phyloP scores from a whole-genome alignment of 352 stramenopile genomes.

The Lagenidium sp. region DNA sequence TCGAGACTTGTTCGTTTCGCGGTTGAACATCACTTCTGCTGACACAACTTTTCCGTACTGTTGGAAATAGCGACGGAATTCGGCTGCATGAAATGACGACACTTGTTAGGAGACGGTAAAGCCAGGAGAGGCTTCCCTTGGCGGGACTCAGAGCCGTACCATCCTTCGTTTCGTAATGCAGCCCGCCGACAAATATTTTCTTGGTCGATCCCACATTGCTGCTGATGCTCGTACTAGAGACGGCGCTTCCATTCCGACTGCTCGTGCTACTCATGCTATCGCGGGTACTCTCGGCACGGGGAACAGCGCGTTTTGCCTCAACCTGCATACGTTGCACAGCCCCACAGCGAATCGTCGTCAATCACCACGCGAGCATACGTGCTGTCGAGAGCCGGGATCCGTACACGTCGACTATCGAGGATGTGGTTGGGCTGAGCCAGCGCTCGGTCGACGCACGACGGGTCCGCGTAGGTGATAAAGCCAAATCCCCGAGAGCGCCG shows the following conservation, averaged over 20 bases:
- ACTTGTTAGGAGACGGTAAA: too few species aligned
- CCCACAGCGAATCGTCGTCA: neutral
- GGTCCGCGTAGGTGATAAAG: constrained; percentile 92
- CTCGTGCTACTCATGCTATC: constrained; percentile 42
- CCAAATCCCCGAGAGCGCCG: constrained; percentile 86
- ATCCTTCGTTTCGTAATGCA: constrained; percentile 93
- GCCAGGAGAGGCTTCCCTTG: too few species aligned
- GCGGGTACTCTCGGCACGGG: constrained; percentile 76
- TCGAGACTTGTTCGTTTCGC: constrained; percentile 91
- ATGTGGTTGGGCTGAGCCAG: constrained; percentile 86
- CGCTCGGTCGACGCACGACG: constrained; percentile 82
- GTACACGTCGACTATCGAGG: constrained; percentile 81
- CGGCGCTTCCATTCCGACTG: constrained; percentile 39
- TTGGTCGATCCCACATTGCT: constrained; percentile 73
- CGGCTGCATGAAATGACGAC: constrained; percentile 38
- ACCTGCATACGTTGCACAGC: constrained; percentile 32
- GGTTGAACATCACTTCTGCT: constrained; percentile 93
- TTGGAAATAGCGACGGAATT: constrained; percentile 91
- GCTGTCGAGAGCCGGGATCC: constrained; percentile 6
- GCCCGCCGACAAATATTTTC: constrained; percentile 90
- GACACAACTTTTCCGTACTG: constrained; percentile 91
- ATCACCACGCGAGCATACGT: neutral
- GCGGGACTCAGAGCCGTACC: too few species aligned
- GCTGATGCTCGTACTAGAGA: constrained; percentile 42
- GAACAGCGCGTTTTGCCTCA: constrained; percentile 88